A percentile compares a stretch with the other conserved stretches of the same genome.
phyloP scores from a whole-genome alignment of 495 filamentous ascomycete genomes.

The Penicillium herquei region DNA sequence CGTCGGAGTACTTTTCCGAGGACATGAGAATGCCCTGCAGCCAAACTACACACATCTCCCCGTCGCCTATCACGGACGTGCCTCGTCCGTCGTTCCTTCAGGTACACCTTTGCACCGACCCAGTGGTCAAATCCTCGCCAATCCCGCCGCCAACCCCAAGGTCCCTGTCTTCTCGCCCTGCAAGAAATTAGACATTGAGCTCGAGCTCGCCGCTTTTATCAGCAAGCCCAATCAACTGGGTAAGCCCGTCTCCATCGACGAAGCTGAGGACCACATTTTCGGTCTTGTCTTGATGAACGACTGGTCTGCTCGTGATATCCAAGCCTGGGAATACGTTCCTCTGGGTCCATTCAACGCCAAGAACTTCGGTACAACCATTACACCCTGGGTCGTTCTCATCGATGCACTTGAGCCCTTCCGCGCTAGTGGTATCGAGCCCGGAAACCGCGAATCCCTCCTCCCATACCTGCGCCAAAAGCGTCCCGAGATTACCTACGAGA shows the following conservation, averaged over 20 bases:
- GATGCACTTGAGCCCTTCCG: constrained; percentile 78
- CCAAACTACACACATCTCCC: constrained; percentile 90
- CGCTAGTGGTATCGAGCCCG: constrained; percentile 53
- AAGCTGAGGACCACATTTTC: constrained; percentile 78
- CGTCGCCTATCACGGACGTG: constrained; percentile 83
- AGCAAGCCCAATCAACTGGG: constrained; percentile 66
- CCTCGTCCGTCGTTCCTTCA: constrained; percentile 74
- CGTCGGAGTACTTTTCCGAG: constrained; percentile 80
- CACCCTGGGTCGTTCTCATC: constrained; percentile 82
- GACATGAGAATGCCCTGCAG: constrained; percentile 74
- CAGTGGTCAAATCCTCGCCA: constrained; percentile 73
- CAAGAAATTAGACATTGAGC: constrained; percentile 76
- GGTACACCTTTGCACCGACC: constrained; percentile 75
- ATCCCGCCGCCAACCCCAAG: constrained; percentile 61
- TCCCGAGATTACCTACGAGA: constrained; percentile 66
- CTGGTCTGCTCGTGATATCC: constrained; percentile 90
- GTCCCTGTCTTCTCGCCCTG: constrained; percentile 61
- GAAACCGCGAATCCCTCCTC: constrained; percentile 60
- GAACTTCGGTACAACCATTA: constrained; percentile 90
- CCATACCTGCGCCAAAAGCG: constrained; percentile 68
- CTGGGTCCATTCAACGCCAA: constrained; percentile 88
- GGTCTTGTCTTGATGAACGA: constrained; percentile 91
- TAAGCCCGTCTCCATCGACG: constrained; percentile 55
- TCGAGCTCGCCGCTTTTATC: constrained; percentile 85
- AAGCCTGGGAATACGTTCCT: constrained; percentile 86